Percentiles rank a stretch among this genome's conserved stretches.
Evolutionary conservation across 768 basidiomycete species (phyloP).

Genomic region (Dioszegia crocea): DNA sequence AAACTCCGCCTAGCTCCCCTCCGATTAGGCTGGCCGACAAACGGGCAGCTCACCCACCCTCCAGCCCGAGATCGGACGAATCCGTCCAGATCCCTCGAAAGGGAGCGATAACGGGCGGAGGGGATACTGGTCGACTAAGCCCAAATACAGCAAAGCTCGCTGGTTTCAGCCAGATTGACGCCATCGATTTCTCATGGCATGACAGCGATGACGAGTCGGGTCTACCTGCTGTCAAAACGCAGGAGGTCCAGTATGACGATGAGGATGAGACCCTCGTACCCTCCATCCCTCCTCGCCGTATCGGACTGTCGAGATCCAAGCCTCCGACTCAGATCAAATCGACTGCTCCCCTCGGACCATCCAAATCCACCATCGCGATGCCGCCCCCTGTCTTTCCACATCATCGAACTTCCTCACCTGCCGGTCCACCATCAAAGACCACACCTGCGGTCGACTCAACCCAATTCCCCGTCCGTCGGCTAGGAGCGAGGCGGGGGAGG

Average conservation of each 20-base stretch:
- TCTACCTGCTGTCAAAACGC: background rate
- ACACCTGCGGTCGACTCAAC: constrained; percentile 10
- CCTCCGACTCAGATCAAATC: background rate
- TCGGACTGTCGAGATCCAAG: constrained; percentile 2
- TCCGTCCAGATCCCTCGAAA: background rate
- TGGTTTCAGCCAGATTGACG: constrained; percentile 42
- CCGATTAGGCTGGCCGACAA: constrained; percentile 5
- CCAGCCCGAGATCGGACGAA: constrained; percentile 10
- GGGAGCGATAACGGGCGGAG: background rate
- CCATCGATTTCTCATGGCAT: constrained; percentile 29
- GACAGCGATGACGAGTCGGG: constrained; percentile 10
- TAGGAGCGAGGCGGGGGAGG: constrained; percentile 15
- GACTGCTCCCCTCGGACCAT: constrained; percentile 1
- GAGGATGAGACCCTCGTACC: constrained; percentile 3
- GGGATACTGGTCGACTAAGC: background rate
- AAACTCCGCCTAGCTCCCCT: constrained; percentile 32
- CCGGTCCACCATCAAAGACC: background rate
- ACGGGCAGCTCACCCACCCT: background rate
- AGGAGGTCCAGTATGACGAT: constrained; percentile 8
- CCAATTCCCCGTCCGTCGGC: constrained; percentile 28
- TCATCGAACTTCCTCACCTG: constrained; percentile 8
- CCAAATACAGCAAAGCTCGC: constrained; percentile 27
- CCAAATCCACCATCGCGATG: constrained; percentile 21
- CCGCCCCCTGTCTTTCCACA: constrained; percentile 35
- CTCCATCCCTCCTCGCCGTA: background rate